phyloP scores from a whole-genome alignment of 1,284 basidiomycete species.

The Ustilago tritici region DNA sequence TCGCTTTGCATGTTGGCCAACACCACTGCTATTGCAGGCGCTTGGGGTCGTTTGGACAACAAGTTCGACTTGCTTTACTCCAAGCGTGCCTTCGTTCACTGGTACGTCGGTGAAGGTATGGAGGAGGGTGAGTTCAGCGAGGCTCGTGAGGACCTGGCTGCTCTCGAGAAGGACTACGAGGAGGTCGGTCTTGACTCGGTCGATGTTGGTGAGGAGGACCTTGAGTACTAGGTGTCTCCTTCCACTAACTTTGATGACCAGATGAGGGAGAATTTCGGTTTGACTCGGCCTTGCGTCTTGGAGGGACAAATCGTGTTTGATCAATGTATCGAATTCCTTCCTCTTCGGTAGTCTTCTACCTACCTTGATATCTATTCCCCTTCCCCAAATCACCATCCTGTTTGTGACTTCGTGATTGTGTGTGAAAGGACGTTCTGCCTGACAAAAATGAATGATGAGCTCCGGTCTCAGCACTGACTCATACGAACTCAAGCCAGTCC shows the following conservation, averaged over 20 bases:
- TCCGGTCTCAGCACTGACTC: too few relatives aligned
- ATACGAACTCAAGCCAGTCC: too few relatives aligned
- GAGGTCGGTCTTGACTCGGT: slow-evolving; percentile 87
- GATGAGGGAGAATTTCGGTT: neutral
- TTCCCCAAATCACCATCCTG: neutral
- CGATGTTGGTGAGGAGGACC: slow-evolving; percentile 80
- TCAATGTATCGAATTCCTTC: neutral
- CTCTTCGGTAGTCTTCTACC: neutral
- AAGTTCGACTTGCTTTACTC: slow-evolving; percentile 92
- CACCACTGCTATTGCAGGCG: slow-evolving; percentile 92
- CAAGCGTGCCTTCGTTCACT: slow-evolving; percentile 69
- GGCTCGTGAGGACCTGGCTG: slow-evolving; percentile 95
- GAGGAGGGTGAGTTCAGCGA: slow-evolving; percentile 99
- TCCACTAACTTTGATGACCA: neutral
- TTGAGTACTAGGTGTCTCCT: slow-evolving; percentile 60
- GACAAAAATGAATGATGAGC: too few relatives aligned
- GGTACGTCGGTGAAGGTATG: slow-evolving; percentile 96
- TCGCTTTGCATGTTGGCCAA: slow-evolving; percentile 97
- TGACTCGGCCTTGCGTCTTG: slow-evolving; percentile 6
- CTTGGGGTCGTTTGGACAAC: slow-evolving; percentile 96
- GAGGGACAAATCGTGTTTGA: neutral
- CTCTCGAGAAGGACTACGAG: slow-evolving; percentile 82
- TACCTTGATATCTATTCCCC: slow-evolving; percentile 1
- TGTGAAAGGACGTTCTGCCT: neutral
- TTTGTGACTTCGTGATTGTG: neutral